Conservation (phyloP, 2,329 filamentous ascomycete species). For the Fonsecaea monophora region DNA sequence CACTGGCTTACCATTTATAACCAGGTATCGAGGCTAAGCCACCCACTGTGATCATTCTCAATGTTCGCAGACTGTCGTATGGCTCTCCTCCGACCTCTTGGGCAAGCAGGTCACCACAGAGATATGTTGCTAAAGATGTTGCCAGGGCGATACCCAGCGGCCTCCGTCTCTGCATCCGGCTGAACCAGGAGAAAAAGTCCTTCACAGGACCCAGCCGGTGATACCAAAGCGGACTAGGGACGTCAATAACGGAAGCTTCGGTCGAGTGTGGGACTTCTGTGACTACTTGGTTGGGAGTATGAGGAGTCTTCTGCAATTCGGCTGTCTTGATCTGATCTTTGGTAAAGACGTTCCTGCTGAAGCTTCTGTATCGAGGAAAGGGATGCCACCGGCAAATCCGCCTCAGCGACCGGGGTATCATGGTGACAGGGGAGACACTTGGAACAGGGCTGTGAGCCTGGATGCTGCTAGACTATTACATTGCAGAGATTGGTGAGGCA, state of each 20-base stretch:
- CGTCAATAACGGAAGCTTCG: conserved; percentile 31
- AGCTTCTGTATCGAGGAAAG: conserved; percentile 13
- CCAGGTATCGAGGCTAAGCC: conserved; percentile 74
- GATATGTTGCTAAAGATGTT: conserved; percentile 78
- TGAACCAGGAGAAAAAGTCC: conserved; percentile 41
- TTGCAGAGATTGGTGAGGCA: not conserved
- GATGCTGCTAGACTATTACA: not conserved
- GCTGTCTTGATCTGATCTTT: conserved; percentile 36
- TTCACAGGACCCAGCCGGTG: conserved; percentile 39
- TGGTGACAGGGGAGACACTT: not conserved
- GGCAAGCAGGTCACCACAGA: conserved; percentile 54
- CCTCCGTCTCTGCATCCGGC: conserved; percentile 70
- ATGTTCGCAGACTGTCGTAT: conserved; percentile 73
- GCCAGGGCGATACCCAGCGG: conserved; percentile 80
- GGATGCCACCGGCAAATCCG: conserved; percentile 5
- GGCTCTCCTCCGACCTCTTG: conserved; percentile 48
- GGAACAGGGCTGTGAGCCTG: not conserved
- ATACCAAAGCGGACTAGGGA: conserved; percentile 39
- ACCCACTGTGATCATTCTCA: conserved; percentile 76
- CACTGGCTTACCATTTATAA: conserved; percentile 72
- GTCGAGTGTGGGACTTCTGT: conserved; percentile 35
- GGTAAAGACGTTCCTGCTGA: conserved; percentile 32
- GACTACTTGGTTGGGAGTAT: conserved; percentile 35
- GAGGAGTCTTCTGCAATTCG: conserved; percentile 35
- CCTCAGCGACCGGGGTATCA: conserved; percentile 8